Conservation (phyloP, 2,329 filamentous ascomycete species). For the Pseudofabraea citricarpa region DNA sequence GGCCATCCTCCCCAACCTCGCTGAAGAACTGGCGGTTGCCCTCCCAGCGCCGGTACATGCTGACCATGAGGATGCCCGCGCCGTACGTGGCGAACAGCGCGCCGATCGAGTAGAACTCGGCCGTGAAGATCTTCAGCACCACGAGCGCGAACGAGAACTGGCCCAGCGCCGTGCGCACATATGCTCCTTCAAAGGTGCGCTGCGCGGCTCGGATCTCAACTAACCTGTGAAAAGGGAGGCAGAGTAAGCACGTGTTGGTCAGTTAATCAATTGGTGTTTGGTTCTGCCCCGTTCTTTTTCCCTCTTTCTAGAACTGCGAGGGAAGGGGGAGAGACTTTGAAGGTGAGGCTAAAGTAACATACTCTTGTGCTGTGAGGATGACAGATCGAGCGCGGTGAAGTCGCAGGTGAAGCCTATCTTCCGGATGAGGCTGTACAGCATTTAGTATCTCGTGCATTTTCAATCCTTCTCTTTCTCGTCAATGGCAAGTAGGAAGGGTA, state of each 20-base stretch:
- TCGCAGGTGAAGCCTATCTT: constrained; percentile 72
- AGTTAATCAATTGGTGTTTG: neutral
- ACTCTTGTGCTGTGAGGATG: constrained; percentile 71
- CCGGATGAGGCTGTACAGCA: constrained; percentile 52
- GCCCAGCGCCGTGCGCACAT: constrained; percentile 87
- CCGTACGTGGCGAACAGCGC: constrained; percentile 93
- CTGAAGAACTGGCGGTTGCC: constrained; percentile 93
- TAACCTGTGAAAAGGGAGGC: constrained; percentile 39
- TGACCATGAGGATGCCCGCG: constrained; percentile 75
- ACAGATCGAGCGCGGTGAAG: constrained; percentile 81
- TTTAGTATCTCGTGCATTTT: constrained; percentile 11
- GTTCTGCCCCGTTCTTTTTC: neutral
- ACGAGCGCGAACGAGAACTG: constrained; percentile 95
- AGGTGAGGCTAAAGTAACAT: no score
- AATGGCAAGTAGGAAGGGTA: neutral
- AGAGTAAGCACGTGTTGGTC: neutral
- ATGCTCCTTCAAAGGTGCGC: constrained; percentile 94
- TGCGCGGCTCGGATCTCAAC: constrained; percentile 94
- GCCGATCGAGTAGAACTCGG: constrained; percentile 96
- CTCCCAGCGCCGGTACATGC: constrained; percentile 81
- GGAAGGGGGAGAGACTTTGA: neutral
- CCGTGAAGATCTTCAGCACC: constrained; percentile 93
- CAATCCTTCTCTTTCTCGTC: neutral
- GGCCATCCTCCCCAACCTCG: constrained; percentile 33
- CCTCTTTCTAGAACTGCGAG: neutral